Evolutionary conservation across 139 green algal genomes (phyloP), one percentile per base, ranked within the genome.

Genomic region (Zygnema cylindricum): DNA sequence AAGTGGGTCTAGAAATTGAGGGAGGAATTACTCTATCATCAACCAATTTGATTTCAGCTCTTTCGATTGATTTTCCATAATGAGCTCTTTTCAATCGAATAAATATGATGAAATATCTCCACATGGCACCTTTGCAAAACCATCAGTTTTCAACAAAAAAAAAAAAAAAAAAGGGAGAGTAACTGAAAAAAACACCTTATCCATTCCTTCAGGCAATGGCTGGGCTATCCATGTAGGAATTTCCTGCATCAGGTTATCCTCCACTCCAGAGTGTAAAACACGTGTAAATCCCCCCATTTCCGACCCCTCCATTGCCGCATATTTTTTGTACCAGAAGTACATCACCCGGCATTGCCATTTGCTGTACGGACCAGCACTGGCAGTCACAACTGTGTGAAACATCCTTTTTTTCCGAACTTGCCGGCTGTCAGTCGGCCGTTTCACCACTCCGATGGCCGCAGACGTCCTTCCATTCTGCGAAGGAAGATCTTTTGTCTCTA

Each of bases 261-360:
- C 25, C 25, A 90, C 7, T 0, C 97, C 97, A 3, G 93, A 96
- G 94, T 99, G 97, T 91, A 99, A 93, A 69, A 99, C 84, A 3
- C 97, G 94, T 11, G 97, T 99, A 93, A 98, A 99, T 41, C 95
- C 96, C 2, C 96, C 96, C 95, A 98, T 98, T 75, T 96, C 92
- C 88, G 97, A 97, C 78, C 94, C 86, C 41, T 87, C 87, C 81
- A 96, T 95, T 63, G 95, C 90, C 92, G 21, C 41, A 1, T 54
- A 77, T 11, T 89, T 79, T 43, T 88, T 86, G 35, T 91, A 92
- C 93, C 33, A 93, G 78, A 95, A 95, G 84, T 96, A 96, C 36
- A 88, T 91, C 33, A 95, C 82, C 2, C 94, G 89, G 22, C 76
- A 88, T 90, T 96, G 94, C 94, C 94, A 96, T 55, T 93, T 42